Evolutionary conservation across 768 basidiomycete genomes (phyloP).

Genomic region (Lactarius sanguifluus): DNA sequence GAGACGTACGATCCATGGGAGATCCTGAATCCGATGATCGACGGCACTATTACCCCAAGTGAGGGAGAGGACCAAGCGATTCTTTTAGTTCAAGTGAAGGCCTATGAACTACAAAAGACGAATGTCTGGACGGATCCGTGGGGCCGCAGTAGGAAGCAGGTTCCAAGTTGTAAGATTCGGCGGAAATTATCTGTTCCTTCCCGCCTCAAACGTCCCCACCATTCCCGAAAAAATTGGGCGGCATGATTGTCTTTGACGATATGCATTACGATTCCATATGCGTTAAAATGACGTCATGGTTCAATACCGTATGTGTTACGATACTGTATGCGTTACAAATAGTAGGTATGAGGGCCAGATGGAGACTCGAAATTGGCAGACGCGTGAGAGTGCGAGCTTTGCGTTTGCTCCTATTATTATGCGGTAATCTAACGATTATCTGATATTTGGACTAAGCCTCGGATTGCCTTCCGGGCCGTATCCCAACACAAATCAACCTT

Average conservation of each 20-base stretch:
- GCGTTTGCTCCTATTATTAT: too few relatives aligned
- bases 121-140: not conserved
- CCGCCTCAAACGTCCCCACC: not conserved
- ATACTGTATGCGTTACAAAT: too few relatives aligned
- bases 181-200: not conserved
- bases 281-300: too few relatives aligned
- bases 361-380: too few relatives aligned
- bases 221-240: not conserved
- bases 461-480: too few relatives aligned
- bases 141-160: not conserved
- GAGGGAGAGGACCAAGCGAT: not conserved
- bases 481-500: too few relatives aligned
- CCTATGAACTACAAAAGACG: not conserved
- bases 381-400: too few relatives aligned
- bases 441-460: too few relatives aligned
- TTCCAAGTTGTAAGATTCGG: not conserved
- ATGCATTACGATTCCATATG: too few relatives aligned
- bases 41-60: not conserved
- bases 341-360: too few relatives aligned
- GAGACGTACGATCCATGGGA: slow-evolving; percentile 8
- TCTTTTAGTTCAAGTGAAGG: not conserved
- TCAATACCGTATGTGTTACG: too few relatives aligned
- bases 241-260: not conserved
- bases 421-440: too few relatives aligned
- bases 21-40: not conserved